Evolutionary conservation across 1,139 yeast species (phyloP).

Genomic region (Williopsis jadinii): DNA sequence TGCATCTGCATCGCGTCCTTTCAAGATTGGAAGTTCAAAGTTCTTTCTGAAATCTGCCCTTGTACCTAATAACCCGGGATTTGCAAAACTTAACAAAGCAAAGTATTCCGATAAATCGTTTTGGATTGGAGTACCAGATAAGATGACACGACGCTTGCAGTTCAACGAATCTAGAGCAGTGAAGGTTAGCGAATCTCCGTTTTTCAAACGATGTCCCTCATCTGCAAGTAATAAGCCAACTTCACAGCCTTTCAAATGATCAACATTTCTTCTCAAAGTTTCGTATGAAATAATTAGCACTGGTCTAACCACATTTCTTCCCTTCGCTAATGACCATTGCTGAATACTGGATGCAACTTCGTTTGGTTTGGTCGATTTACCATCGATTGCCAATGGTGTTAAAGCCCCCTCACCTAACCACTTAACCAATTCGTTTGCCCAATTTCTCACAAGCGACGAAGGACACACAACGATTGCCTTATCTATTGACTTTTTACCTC

Average conservation of each 20-base stretch:
- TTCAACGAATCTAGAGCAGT: constrained; percentile 78
- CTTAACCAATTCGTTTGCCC: constrained; percentile 95
- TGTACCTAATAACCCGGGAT: constrained; percentile 88
- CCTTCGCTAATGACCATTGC: constrained; percentile 86
- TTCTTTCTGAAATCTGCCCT: constrained; percentile 78
- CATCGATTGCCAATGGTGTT: constrained; percentile 89
- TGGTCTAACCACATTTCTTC: constrained; percentile 87
- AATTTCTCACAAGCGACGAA: constrained; percentile 84
- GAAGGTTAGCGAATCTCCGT: constrained; percentile 90
- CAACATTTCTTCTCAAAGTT: constrained; percentile 82
- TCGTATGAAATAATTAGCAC: constrained; percentile 94
- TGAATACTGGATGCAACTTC: constrained; percentile 66
- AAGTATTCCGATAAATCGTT: constrained; percentile 94
- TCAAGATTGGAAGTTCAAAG: constrained; percentile 71
- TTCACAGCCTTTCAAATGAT: constrained; percentile 66
- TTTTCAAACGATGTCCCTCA: constrained; percentile 93
- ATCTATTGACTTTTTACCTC: constrained; percentile 77
- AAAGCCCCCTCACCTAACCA: constrained; percentile 93
- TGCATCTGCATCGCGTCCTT: constrained; percentile 89
- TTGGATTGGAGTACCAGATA: constrained; percentile 97
- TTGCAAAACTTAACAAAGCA: constrained; percentile 84
- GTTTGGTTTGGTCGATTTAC: constrained; percentile 62
- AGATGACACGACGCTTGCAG: constrained; percentile 82
- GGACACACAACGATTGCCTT: constrained; percentile 96
- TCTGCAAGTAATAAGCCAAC: constrained; percentile 90